phyloP scores from a whole-genome alignment of 179 eudicot species.

The Pouteria campechiana region DNA sequence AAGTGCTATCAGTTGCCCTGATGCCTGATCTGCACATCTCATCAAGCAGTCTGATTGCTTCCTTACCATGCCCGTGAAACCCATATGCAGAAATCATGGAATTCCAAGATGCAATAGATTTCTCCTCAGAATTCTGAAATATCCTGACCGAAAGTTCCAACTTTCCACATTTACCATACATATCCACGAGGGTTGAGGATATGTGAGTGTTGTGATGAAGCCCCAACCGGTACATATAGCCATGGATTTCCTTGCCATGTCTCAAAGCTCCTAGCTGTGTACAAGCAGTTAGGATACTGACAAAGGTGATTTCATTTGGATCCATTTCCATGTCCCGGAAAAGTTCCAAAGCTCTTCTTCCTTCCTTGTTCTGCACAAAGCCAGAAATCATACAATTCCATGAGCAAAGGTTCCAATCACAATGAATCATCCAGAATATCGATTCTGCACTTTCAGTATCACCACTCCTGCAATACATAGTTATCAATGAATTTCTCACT shows the following conservation, averaged over 20 bases:
- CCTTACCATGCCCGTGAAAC: slow-evolving; percentile 32
- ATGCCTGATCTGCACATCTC: slow-evolving; percentile 34
- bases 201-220: slow-evolving; percentile 29
- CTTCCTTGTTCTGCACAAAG: slow-evolving; percentile 22
- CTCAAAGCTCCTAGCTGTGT: slow-evolving; percentile 34
- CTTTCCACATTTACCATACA: slow-evolving; percentile 53
- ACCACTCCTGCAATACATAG: slow-evolving; percentile 34
- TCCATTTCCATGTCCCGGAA: slow-evolving; percentile 22
- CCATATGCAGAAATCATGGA: slow-evolving; percentile 65
- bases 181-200: slow-evolving; percentile 45
- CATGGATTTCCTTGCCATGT: slow-evolving; percentile 53
- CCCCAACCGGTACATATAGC: slow-evolving; percentile 25
- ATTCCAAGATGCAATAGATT: slow-evolving; percentile 53
- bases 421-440: slow-evolving; percentile 11
- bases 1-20: slow-evolving; percentile 38
- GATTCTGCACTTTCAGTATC: slow-evolving; percentile 19
- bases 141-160: slow-evolving; percentile 20
- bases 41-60: slow-evolving; percentile 37
- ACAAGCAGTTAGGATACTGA: slow-evolving; percentile 54
- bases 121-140: slow-evolving; percentile 14
- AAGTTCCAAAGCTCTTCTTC: slow-evolving; percentile 22
- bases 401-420: slow-evolving; percentile 27
- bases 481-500: slow-evolving; percentile 29
- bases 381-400: slow-evolving; percentile 43
- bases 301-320: slow-evolving; percentile 53